A percentile compares a stretch with the other conserved stretches of the same genome.
Conservation (phyloP, 2,329 filamentous ascomycete genomes). For the Sarocladium brachiariae region DNA sequence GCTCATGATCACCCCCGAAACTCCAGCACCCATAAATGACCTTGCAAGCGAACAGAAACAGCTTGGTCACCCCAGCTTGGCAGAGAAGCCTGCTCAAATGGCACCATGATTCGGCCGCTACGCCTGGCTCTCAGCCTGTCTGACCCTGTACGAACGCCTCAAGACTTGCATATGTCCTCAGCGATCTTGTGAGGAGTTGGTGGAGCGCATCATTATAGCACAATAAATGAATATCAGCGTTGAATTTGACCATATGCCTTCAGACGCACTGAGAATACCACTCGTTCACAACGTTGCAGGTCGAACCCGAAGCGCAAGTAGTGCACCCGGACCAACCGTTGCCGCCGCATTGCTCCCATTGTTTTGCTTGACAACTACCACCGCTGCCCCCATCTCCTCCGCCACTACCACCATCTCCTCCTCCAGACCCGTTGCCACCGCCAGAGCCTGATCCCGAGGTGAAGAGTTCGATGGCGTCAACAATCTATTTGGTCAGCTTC, state of each 20-base stretch:
- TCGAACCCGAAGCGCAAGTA: neutral
- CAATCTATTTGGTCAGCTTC: neutral
- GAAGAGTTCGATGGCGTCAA: slow-evolving; percentile 5
- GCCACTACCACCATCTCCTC: neutral
- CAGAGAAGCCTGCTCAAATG: slow-evolving; percentile 27
- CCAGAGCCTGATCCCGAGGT: neutral
- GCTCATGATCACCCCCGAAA: slow-evolving; percentile 43
- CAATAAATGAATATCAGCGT: neutral
- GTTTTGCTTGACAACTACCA: neutral
- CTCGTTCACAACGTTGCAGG: neutral
- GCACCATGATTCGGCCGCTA: slow-evolving; percentile 20
- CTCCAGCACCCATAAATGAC: slow-evolving; percentile 31
- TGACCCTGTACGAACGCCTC: neutral
- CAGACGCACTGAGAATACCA: neutral
- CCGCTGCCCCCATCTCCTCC: neutral
- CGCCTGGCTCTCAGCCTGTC: neutral
- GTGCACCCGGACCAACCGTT: neutral
- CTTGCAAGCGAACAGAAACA: slow-evolving; percentile 34
- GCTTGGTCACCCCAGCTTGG: slow-evolving; percentile 32
- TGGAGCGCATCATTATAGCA: neutral
- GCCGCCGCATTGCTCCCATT: neutral
- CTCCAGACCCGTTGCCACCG: neutral
- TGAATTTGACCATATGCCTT: neutral
- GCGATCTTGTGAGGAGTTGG: neutral
- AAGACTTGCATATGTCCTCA: neutral